These are phyloP conservation scores for Monosporascus sp. DNA, from an alignment of 2,329 filamentous ascomycete species.

Conservation along the genomic window DNA sequence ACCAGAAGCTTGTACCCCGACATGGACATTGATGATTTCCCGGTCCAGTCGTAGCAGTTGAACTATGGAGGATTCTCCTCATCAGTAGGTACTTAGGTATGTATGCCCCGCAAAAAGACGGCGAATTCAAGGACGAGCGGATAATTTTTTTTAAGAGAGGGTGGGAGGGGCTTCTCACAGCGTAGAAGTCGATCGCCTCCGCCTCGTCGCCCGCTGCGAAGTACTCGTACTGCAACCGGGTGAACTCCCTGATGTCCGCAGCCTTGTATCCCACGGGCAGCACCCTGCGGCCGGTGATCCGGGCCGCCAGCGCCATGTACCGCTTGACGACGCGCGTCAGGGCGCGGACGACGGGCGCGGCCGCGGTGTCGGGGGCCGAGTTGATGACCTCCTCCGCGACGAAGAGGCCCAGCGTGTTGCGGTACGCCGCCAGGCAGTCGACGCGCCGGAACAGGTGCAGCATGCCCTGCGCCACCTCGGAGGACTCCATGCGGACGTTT, in stretches of 20 bases:
- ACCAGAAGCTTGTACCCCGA: conserved; percentile 5
- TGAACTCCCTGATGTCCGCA: not conserved
- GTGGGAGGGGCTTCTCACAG: conserved; percentile 4
- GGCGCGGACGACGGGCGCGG: conserved; percentile 17
- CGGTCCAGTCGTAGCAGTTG: conserved; percentile 9
- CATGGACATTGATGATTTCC: conserved; percentile 1
- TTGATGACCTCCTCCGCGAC: conserved; percentile 16
- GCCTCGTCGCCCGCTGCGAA: conserved; percentile 9
- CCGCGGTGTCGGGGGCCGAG: conserved; percentile 1
- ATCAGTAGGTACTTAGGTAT: too few species aligned
- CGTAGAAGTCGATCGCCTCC: conserved; percentile 15
- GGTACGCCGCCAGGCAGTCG: conserved; percentile 20
- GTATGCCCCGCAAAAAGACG: too few species aligned
- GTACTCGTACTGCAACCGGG: conserved; percentile 13
- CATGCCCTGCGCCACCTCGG: conserved; percentile 8
- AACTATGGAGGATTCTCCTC: conserved; percentile 5
- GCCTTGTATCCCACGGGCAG: conserved; percentile 15
- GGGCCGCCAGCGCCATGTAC: conserved; percentile 16
- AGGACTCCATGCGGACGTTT: conserved; percentile 3
- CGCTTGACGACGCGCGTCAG: conserved; percentile 22
- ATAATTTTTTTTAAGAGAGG: too few species aligned
- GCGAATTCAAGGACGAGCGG: not conserved
- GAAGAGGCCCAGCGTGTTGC: conserved; percentile 23
- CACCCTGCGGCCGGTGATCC: conserved; percentile 3
- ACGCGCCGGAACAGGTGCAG: conserved; percentile 16